Percentiles rank a stretch among this genome's conserved stretches.
These are phyloP conservation scores for Colletotrichum filicis DNA, from an alignment of 2,329 filamentous ascomycete species.

Conservation along the genomic window DNA sequence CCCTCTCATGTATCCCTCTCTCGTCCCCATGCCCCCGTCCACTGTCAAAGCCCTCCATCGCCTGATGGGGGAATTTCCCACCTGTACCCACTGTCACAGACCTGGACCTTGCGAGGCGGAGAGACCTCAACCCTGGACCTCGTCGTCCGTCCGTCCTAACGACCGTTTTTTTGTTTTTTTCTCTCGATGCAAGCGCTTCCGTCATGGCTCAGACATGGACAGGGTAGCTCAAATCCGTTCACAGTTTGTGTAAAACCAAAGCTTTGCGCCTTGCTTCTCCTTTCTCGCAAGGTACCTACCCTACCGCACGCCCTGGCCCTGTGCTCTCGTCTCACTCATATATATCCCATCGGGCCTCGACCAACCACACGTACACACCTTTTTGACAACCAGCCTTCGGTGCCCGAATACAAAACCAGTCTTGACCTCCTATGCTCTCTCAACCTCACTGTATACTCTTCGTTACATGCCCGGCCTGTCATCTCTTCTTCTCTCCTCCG, in stretches of 20 bases:
- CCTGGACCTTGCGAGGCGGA: conserved; percentile 36
- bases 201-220: conserved; percentile 38
- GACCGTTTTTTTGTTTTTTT: conserved; percentile 33
- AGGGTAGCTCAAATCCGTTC: conserved; percentile 35
- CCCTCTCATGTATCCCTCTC: conserved; percentile 24
- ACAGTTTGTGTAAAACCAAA: conserved; percentile 34
- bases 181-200: conserved; percentile 35
- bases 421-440: conserved; percentile 7
- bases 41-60: conserved; percentile 38
- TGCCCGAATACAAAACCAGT: conserved; percentile 14
- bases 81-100: conserved; percentile 36
- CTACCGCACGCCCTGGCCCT: conserved; percentile 31
- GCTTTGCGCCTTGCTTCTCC: conserved; percentile 31
- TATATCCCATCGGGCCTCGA: conserved; percentile 32
- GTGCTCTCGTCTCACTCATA: conserved; percentile 32
- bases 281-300: conserved; percentile 22
- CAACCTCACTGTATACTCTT: neutral
- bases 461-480: conserved; percentile 16
- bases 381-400: neutral
- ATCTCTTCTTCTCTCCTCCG: conserved; percentile 23
- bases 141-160: conserved; percentile 34
- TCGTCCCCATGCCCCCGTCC: conserved; percentile 34
- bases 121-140: conserved; percentile 36
- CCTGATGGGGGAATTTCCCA: conserved; percentile 37
- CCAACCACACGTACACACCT: neutral